Evolutionary conservation across 768 basidiomycete species (phyloP).

Genomic region (Leccinum olivaceopallidum): DNA sequence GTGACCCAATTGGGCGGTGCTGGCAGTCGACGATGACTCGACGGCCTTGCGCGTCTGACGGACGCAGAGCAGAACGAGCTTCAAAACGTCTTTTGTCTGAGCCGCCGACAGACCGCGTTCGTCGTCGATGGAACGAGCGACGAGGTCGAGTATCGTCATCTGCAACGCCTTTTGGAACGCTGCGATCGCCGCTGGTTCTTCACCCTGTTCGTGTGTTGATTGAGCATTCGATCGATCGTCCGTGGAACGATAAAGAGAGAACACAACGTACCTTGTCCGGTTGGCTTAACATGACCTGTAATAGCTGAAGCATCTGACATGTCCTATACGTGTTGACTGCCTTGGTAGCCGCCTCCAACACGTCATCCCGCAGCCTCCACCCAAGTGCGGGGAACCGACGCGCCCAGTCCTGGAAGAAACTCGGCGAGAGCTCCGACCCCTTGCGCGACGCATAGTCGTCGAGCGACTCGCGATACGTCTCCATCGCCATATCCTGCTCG

Average conservation of each 20-base stretch:
- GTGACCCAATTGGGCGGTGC: not conserved
- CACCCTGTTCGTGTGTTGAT: conserved; percentile 25
- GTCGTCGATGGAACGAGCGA: conserved; percentile 50
- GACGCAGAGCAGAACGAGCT: conserved; percentile 62
- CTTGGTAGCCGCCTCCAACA: too few species aligned
- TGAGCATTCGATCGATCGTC: conserved; percentile 9
- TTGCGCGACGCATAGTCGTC: conserved; percentile 75
- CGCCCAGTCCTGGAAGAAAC: conserved; percentile 79
- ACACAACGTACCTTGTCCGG: conserved; percentile 26
- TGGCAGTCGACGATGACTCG: conserved; percentile 33
- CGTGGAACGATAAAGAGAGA: not conserved
- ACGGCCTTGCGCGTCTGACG: conserved; percentile 58
- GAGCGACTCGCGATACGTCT: conserved; percentile 66
- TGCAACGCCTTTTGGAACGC: conserved; percentile 51
- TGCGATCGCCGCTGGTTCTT: conserved; percentile 41
- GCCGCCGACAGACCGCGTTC: conserved; percentile 49
- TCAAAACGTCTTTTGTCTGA: conserved; percentile 80
- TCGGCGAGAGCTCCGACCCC: conserved; percentile 72
- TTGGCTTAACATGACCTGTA: conserved; percentile 62
- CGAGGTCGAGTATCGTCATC: conserved; percentile 46
- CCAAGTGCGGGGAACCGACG: conserved; percentile 61
- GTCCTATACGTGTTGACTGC: conserved; percentile 79
- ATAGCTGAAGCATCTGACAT: conserved; percentile 70
- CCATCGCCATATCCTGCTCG: conserved; percentile 43
- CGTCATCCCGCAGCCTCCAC: conserved; percentile 61